These are phyloP conservation scores for Magnaporthiopsis incrustans DNA, from an alignment of 2,329 filamentous ascomycete species.

Conservation along the genomic window DNA sequence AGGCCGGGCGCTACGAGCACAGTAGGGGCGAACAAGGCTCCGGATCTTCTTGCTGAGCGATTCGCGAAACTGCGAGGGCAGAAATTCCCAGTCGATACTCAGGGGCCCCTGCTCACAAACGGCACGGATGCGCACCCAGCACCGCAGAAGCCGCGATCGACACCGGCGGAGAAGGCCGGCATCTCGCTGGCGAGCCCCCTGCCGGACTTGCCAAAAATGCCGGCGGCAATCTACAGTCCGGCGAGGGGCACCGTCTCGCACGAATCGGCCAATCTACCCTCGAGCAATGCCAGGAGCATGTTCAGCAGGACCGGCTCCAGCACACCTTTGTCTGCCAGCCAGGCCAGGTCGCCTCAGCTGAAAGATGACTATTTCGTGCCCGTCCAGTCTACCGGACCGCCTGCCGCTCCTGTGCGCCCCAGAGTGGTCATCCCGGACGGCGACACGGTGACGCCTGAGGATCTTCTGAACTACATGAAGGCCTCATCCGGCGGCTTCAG, in stretches of 20 bases:
- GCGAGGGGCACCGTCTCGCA: constrained; percentile 62
- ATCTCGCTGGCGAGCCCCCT: constrained; percentile 17
- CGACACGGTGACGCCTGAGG: constrained; percentile 56
- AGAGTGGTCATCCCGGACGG: constrained; percentile 43
- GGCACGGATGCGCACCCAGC: constrained; percentile 15
- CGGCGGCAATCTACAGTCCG: constrained; percentile 72
- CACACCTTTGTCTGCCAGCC: constrained; percentile 26
- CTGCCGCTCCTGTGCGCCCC: constrained; percentile 24
- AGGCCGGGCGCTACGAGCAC: constrained; percentile 25
- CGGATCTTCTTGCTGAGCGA: constrained; percentile 44
- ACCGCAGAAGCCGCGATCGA: constrained; percentile 27
- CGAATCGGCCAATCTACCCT: constrained; percentile 55
- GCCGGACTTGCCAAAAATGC: constrained; percentile 57
- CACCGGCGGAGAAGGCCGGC: background rate
- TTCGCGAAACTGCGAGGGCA: constrained; percentile 47
- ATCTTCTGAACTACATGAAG: constrained; percentile 63
- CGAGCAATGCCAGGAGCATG: constrained; percentile 56
- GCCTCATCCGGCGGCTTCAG: constrained; percentile 43
- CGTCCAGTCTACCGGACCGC: constrained; percentile 16
- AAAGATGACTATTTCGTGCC: constrained; percentile 27
- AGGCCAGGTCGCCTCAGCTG: constrained; percentile 12
- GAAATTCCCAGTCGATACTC: constrained; percentile 35
- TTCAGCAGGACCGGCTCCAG: constrained; percentile 51
- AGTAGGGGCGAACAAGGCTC: constrained; percentile 20
- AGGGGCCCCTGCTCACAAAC: constrained; percentile 31